A percentile compares a stretch with the other conserved stretches of the same genome.
phyloP scores from a whole-genome alignment of 1,139 yeast genomes.

The Spathaspora sp. region DNA sequence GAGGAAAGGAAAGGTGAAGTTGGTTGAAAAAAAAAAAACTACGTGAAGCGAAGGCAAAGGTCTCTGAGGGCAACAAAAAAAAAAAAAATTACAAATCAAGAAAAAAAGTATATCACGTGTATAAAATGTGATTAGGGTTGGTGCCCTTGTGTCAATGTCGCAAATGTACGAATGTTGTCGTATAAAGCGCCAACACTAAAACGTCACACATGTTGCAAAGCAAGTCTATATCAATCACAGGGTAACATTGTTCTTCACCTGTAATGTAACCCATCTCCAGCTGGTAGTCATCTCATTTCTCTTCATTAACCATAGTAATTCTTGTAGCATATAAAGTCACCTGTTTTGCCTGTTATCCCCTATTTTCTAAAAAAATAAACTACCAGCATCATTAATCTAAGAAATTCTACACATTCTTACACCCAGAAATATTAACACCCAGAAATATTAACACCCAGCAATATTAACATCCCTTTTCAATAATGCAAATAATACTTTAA shows the following conservation, averaged over 20 bases:
- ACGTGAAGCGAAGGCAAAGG: not conserved
- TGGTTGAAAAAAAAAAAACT: slow-evolving; percentile 6
- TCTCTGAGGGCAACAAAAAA: not conserved
- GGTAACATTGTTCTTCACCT: too few relatives aligned
- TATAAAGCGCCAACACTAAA: not conserved
- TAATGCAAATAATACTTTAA: not conserved
- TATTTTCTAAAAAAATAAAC: too few relatives aligned
- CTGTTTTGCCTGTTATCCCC: too few relatives aligned
- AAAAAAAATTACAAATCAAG: not conserved
- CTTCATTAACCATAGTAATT: too few relatives aligned
- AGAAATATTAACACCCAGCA: not conserved
- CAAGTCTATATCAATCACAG: too few relatives aligned
- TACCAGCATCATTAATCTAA: not conserved
- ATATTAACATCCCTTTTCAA: not conserved
- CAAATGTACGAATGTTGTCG: not conserved
- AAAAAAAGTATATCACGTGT: slow-evolving; percentile 1
- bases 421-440: not conserved
- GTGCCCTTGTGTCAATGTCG: not conserved
- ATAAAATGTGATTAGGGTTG: not conserved
- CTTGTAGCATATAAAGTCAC: too few relatives aligned
- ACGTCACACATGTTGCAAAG: too few relatives aligned
- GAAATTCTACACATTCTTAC: not conserved
- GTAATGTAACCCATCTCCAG: too few relatives aligned
- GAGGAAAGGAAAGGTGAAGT: not conserved
- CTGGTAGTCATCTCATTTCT: too few relatives aligned